Percentiles rank a stretch among this genome's conserved stretches.
Evolutionary conservation across 1,284 basidiomycete genomes (phyloP).

Genomic region (Naganishia sp.): DNA sequence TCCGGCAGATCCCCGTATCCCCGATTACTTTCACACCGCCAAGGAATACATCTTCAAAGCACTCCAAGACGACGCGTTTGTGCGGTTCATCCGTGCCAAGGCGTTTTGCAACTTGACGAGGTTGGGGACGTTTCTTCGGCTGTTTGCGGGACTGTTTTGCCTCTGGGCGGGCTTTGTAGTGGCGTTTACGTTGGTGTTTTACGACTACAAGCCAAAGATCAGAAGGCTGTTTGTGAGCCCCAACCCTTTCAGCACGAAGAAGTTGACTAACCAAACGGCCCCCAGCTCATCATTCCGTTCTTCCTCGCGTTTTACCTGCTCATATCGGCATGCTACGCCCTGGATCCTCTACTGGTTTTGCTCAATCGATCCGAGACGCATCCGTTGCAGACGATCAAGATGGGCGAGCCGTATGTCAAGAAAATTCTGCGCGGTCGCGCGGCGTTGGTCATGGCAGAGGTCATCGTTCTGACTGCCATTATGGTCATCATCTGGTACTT

Average conservation of each 20-base stretch:
- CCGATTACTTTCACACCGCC: constrained; percentile 95
- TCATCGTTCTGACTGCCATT: constrained; percentile 29
- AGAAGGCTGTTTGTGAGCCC: constrained; percentile 88
- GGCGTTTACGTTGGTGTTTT: constrained; percentile 88
- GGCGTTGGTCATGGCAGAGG: constrained; percentile 48
- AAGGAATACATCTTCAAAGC: constrained; percentile 97
- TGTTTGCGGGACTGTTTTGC: constrained; percentile 78
- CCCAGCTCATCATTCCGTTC: constrained; percentile 91
- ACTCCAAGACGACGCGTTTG: constrained; percentile 97
- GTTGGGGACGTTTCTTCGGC: constrained; percentile 77
- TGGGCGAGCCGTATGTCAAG: constrained; percentile 88
- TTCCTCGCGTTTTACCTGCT: constrained; percentile 62
- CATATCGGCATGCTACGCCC: constrained; percentile 32
- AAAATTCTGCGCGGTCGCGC: constrained; percentile 83
- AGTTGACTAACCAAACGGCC: neutral
- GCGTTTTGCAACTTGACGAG: constrained; percentile 96
- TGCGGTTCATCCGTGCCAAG: constrained; percentile 90
- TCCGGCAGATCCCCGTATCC: constrained; percentile 77
- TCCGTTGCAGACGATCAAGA: constrained; percentile 84
- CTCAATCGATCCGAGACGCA: constrained; percentile 55
- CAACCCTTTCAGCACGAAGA: no score
- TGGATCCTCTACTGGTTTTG: constrained; percentile 32
- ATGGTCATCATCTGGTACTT: constrained; percentile 34
- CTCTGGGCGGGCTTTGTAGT: constrained; percentile 90
- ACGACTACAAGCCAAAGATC: constrained; percentile 84